Evolutionary conservation across 768 basidiomycete species (phyloP).

Genomic region (Pholiota conissans): DNA sequence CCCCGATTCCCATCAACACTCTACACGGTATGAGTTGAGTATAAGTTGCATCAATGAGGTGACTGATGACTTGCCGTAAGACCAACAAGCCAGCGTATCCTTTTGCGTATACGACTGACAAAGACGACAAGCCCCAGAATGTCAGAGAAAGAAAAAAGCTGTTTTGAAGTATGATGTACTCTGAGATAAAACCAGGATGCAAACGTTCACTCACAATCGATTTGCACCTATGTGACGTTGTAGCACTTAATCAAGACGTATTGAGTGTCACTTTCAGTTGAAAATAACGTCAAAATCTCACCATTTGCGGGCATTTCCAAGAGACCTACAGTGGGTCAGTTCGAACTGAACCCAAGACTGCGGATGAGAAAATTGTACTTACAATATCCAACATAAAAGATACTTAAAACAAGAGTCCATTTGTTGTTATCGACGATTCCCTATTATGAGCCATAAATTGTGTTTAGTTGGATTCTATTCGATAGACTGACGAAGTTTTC

Average conservation of each 20-base stretch:
- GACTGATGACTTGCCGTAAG: slow-evolving; percentile 32
- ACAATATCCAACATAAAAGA: slow-evolving; percentile 66
- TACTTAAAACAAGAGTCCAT: slow-evolving; percentile 57
- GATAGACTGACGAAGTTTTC: slow-evolving; percentile 44
- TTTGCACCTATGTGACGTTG: slow-evolving; percentile 60
- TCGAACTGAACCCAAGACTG: background rate
- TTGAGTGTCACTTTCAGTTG: background rate
- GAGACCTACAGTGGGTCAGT: slow-evolving; percentile 33
- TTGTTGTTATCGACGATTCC: slow-evolving; percentile 52
- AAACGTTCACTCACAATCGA: slow-evolving; percentile 41
- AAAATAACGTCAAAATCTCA: slow-evolving; percentile 9
- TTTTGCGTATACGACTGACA: slow-evolving; percentile 56
- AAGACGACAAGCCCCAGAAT: slow-evolving; percentile 53
- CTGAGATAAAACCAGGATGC: background rate
- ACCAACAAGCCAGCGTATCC: slow-evolving; percentile 50
- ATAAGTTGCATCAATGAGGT: no score
- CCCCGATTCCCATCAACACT: slow-evolving; percentile 60
- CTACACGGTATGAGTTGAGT: slow-evolving; percentile 26
- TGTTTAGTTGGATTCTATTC: background rate
- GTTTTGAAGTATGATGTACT: background rate
- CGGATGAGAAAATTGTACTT: slow-evolving; percentile 8
- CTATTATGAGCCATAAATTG: slow-evolving; percentile 21
- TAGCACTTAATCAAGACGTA: slow-evolving; percentile 36
- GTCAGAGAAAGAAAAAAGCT: slow-evolving; percentile 56
- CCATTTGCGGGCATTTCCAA: slow-evolving; percentile 61